A percentile compares a stretch with the other conserved stretches of the same genome.
Conservation (phyloP, 129 eudicot genomes). For the Flaveria linearis region DNA sequence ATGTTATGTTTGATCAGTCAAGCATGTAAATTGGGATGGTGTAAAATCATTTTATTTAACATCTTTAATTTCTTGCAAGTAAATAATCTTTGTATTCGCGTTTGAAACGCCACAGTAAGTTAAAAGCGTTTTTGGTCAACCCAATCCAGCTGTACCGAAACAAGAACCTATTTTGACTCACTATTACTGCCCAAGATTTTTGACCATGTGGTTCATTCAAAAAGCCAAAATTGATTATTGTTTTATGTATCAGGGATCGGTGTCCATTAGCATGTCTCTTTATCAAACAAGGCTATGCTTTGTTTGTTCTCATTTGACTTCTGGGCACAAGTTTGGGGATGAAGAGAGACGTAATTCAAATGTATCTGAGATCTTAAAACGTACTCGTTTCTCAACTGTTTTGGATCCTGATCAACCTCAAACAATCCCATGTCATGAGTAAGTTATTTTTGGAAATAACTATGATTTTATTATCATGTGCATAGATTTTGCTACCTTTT, state of each 20-base stretch:
- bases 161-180: neutral
- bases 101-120: neutral
- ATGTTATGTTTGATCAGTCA: neutral
- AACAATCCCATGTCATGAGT: constrained; percentile 95
- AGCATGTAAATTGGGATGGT: neutral
- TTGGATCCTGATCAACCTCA: constrained; percentile 74
- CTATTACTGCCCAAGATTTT: neutral
- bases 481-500: neutral
- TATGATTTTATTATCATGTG: neutral
- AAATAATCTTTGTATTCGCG: neutral
- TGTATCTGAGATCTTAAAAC: constrained; percentile 74
- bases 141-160: neutral
- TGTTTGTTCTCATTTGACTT: constrained; percentile 93
- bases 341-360: constrained; percentile 89
- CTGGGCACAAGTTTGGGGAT: constrained; percentile 82
- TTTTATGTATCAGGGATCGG: constrained; percentile 69
- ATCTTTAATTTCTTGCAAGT: neutral
- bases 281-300: constrained; percentile 86
- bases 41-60: neutral
- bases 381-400: constrained; percentile 80
- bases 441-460: constrained; percentile 34
- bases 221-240: constrained; percentile 4
- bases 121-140: neutral
- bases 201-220: neutral
- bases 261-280: constrained; percentile 93